Conservation (phyloP, 2,329 filamentous ascomycete species). For the Cercospora janseana region DNA sequence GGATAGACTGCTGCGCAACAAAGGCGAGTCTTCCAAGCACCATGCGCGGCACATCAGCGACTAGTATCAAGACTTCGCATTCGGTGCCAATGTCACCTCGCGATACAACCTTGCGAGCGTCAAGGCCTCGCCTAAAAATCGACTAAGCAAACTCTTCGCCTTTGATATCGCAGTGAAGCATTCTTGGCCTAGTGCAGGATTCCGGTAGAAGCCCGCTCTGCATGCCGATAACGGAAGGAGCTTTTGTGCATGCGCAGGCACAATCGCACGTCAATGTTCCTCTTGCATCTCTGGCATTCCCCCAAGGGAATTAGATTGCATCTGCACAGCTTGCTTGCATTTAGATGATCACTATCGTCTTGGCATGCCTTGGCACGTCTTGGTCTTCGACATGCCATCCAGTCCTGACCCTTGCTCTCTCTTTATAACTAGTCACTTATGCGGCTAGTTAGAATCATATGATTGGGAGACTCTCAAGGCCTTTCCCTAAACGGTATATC, state of each 20-base stretch:
- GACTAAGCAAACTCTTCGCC: neutral
- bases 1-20: too few relatives aligned
- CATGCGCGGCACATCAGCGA: too few relatives aligned
- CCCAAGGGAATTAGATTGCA: conserved; percentile 2
- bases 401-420: neutral
- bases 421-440: too few relatives aligned
- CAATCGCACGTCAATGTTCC: neutral
- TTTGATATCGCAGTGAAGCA: neutral
- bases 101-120: too few relatives aligned
- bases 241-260: neutral
- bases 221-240: conserved; percentile 8
- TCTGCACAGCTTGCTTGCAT: conserved; percentile 2
- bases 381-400: neutral
- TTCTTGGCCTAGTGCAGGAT: neutral
- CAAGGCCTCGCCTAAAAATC: too few relatives aligned
- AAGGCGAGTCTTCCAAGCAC: too few relatives aligned
- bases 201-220: neutral
- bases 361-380: conserved; percentile 9
- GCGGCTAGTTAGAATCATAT: too few relatives aligned
- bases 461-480: too few relatives aligned
- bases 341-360: neutral
- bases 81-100: too few relatives aligned
- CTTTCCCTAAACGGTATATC: too few relatives aligned
- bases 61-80: too few relatives aligned
- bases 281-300: neutral